Evolutionary conservation across 306 rosid genomes (phyloP).

Genomic region (Pyrus bretschneideri): DNA sequence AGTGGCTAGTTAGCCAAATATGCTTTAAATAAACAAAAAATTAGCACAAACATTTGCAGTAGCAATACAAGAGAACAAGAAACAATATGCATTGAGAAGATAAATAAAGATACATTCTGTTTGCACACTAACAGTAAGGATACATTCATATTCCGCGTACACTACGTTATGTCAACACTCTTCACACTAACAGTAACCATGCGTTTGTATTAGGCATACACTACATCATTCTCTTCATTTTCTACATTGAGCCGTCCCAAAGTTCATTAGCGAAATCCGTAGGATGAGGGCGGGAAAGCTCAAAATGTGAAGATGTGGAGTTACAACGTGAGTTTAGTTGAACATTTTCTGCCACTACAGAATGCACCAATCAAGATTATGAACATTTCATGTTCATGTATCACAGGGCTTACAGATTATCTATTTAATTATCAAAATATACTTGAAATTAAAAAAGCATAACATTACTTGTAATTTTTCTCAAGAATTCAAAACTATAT

Average conservation of each 20-base stretch:
- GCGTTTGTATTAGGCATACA: neutral
- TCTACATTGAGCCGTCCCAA: neutral
- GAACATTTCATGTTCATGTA: neutral
- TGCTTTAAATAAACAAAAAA: neutral
- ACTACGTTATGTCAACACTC: neutral
- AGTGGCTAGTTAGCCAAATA: slow-evolving; percentile 9
- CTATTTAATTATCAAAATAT: no score
- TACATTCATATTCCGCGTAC: neutral
- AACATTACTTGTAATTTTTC: no score
- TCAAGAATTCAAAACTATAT: no score
- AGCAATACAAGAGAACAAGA: neutral
- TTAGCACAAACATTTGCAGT: no score
- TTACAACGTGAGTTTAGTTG: neutral
- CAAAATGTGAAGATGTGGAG: neutral
- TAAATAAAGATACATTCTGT: no score
- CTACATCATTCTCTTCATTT: neutral
- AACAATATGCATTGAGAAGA: neutral
- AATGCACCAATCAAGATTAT: neutral
- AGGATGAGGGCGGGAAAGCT: neutral
- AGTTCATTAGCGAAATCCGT: neutral
- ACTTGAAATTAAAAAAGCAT: no score
- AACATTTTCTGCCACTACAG: neutral
- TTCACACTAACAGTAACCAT: neutral
- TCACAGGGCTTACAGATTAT: neutral
- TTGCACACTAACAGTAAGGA: neutral